Percentiles rank a stretch among this genome's conserved stretches.
Evolutionary conservation across 495 filamentous ascomycete species (phyloP).

Genomic region (Polyplosphaeria fusca): DNA sequence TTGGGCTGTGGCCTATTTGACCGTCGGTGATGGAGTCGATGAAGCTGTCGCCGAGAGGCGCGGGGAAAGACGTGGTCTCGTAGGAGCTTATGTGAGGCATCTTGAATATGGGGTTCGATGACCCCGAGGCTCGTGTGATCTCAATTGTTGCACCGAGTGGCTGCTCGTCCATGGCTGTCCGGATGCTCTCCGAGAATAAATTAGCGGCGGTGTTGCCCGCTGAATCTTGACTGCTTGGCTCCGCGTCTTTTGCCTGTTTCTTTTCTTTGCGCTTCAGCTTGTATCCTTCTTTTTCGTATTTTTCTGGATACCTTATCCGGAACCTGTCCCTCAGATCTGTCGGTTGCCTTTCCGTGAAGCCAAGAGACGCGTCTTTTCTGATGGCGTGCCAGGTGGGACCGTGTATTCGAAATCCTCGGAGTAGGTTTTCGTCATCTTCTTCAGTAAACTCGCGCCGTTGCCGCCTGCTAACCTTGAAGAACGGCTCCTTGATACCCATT

Average conservation of each 20-base stretch:
- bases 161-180: background rate
- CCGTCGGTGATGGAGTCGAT: conserved; percentile 29
- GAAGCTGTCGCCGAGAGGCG: conserved; percentile 19
- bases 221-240: background rate
- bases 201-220: background rate
- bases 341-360: conserved; percentile 63
- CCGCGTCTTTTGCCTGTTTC: conserved; percentile 3
- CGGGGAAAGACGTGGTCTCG: too few species aligned
- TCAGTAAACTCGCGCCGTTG: conserved; percentile 63
- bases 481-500: conserved; percentile 54
- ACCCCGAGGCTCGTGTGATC: background rate
- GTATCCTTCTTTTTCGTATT: conserved; percentile 55
- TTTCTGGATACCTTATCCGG: conserved; percentile 72
- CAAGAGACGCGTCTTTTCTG: conserved; percentile 64
- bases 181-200: too few species aligned
- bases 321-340: conserved; percentile 83
- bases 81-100: conserved; percentile 4
- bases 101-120: background rate
- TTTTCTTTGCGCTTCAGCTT: conserved; percentile 30
- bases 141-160: background rate
- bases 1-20: conserved; percentile 26
- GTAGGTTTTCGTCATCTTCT: conserved; percentile 72
- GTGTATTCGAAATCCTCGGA: conserved; percentile 70
- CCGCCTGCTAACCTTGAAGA: conserved; percentile 53
- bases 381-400: conserved; percentile 82